Base-by-base conservation (phyloP, 352 stramenopile species). In the Nothophytophthora sp. region DNA sequence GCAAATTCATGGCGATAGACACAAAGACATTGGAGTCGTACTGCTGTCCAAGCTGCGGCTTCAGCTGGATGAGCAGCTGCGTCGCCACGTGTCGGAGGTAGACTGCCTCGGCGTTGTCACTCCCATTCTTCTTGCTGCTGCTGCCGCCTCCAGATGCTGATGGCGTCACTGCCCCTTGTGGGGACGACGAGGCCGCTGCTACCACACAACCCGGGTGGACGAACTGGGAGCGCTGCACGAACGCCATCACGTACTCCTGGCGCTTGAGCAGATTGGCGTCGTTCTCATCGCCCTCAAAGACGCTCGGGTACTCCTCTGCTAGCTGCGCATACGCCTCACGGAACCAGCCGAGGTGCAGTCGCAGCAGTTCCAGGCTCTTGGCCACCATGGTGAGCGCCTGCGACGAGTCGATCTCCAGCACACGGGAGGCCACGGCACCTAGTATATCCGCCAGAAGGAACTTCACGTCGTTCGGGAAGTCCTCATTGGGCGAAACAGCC, bases 331-430 rank as follows among this genome's bases (percentile, higher is more conserved):
- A 92, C 10, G 74, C 67, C 56, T 92, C 82, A 15, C 82, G 71
- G 59, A 92, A 92, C 82, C 82, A 92, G 6, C 74, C 78, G 27
- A 92, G 57, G 49, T 92, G 82, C 38, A 92, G 48, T 11, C 76
- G 76, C 51, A 90, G 47, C 10, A 92, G 50, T 54, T 92, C 79
- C 4, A 88, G 54, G 38, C 60, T 67, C 55, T 82, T 86, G 32
- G 82, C 70, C 8, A 67, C 60, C 48, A 90, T 72, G 30, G 68
- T 79, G 27, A 92, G 63, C 19, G 80, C 82, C 49, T 85, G 73
- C 11, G 74, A 75, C 39, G 76, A 77, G 39, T 92, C 80, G 50
- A 90, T 78, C 59, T 87, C 75, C 36, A 89, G 55, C 19, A 90
- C 45, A 10, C 78, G 75, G 9, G 74, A 77, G 3, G 70, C 57